A percentile compares a stretch with the other conserved stretches of the same genome.
phyloP scores from a whole-genome alignment of 1,284 basidiomycete species.

The Omphalotus olearius region DNA sequence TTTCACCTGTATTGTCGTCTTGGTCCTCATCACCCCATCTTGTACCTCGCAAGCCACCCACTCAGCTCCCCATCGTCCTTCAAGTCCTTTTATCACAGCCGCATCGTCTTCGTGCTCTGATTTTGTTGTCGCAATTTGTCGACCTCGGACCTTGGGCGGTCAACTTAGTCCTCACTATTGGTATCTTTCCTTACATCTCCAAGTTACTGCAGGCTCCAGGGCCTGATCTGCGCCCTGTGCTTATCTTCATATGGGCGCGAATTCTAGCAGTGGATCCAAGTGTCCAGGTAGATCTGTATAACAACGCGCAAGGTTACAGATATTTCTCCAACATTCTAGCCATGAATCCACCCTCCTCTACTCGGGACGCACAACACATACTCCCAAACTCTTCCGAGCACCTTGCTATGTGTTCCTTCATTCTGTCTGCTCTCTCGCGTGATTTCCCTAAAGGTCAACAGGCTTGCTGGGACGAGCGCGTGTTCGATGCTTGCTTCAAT shows the following conservation, averaged over 20 bases:
- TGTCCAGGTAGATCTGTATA: constrained; percentile 89
- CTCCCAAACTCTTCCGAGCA: constrained; percentile 95
- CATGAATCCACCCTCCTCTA: constrained; percentile 39
- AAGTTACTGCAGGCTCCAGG: constrained; percentile 95
- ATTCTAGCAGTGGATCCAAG: constrained; percentile 94
- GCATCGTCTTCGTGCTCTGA: constrained; percentile 92
- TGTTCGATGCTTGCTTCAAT: constrained; percentile 88
- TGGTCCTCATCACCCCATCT: constrained; percentile 38
- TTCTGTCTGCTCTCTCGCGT: constrained; percentile 88
- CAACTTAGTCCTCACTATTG: constrained; percentile 94
- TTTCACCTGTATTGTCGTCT: constrained; percentile 5
- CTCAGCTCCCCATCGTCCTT: constrained; percentile 95
- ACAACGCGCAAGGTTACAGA: constrained; percentile 75
- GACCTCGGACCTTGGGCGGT: constrained; percentile 99
- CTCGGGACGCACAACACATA: constrained; percentile 37
- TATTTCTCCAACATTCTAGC: constrained; percentile 86
- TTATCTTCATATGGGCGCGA: constrained; percentile 99
- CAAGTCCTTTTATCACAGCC: constrained; percentile 97
- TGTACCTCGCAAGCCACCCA: constrained; percentile 85
- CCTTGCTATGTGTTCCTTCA: constrained; percentile 98
- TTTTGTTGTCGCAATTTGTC: constrained; percentile 96
- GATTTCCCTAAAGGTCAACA: constrained; percentile 86
- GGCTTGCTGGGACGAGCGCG: constrained; percentile 81
- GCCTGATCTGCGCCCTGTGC: constrained; percentile 92
- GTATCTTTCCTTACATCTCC: constrained; percentile 98